Percentiles rank a stretch among this genome's conserved stretches.
phyloP scores from a whole-genome alignment of 2,329 filamentous ascomycete species.

The Ceratocystis colombiana region DNA sequence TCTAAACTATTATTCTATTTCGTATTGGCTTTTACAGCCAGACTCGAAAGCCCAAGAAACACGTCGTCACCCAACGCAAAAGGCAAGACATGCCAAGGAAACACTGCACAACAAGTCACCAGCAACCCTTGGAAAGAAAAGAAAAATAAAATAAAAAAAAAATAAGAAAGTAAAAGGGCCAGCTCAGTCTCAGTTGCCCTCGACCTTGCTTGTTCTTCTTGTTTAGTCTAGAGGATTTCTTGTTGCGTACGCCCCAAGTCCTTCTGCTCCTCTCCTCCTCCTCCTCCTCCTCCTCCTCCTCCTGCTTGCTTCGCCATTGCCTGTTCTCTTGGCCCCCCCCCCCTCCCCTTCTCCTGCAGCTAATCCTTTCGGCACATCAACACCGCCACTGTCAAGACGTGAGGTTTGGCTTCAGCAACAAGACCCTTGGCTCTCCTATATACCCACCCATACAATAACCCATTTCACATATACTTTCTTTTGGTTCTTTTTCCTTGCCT shows the following conservation, averaged over 20 bases:
- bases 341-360: background rate
- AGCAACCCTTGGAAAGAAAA: background rate
- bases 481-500: background rate
- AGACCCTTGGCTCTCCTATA: background rate
- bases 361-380: slow-evolving; percentile 12
- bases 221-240: background rate
- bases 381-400: slow-evolving; percentile 8
- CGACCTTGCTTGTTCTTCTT: background rate
- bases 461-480: background rate
- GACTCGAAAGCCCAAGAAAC: background rate
- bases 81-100: slow-evolving; percentile 15
- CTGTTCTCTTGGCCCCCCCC: background rate
- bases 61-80: slow-evolving; percentile 14
- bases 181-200: background rate
- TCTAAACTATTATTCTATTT: background rate
- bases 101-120: slow-evolving; percentile 5
- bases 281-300: background rate
- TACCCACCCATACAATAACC: background rate
- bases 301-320: background rate
- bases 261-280: background rate
- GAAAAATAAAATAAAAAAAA: background rate
- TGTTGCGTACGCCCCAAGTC: background rate
- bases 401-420: background rate
- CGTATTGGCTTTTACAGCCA: background rate
- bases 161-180: background rate